Base-by-base conservation (phyloP, 2,329 filamentous ascomycete species). In the Fusarium globosum region DNA sequence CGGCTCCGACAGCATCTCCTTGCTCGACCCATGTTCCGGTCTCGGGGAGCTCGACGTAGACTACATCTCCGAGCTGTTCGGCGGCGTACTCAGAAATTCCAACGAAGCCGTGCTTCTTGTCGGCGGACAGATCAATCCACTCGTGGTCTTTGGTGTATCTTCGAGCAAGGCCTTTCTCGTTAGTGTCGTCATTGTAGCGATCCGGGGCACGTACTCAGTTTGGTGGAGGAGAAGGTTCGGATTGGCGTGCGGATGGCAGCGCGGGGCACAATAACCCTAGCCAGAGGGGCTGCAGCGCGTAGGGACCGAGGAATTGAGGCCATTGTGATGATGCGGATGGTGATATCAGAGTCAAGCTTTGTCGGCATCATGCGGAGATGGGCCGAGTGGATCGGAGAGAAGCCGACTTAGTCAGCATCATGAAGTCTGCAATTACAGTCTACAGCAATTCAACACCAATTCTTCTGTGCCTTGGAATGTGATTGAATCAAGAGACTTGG, bases 121-220 rank as follows among this genome's bases (percentile, higher is more conserved):
- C 93, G 58, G 90, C 90, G 64, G 91, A 92, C 69, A 97, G 86
- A 84, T 98, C 95, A 82, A 99, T 91, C 96, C 96, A 99, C 87
- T 99, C 96, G 88, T 99, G 96, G 81, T 98, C 96, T 83, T 95
- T 93, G 75, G 96, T 98, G 88, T 97, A 99, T 83, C 92, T 94
- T 86, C 96, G 96, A 74, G 89, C 86, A 62, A 87, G 85, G 79
- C 85, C 91, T 93, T 72, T 12, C 20, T 48, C 45, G 56, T 65
- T 49, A 65, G 49, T 28, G 41, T 33, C 21, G 30, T 26, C 18
- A 45, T 30, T 20, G 33, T 78, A 69, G 15, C 20, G 39, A 38
- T n/a, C 16, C 35, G 10, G 15, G 3, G 7, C 10, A 16, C 65
- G 8, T 82, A 84, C 82, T 81, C 69, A 81, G 72, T 68, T 78